Base-by-base conservation (phyloP, 2,329 filamentous ascomycete species). In the Scortechinia acanthostroma region DNA sequence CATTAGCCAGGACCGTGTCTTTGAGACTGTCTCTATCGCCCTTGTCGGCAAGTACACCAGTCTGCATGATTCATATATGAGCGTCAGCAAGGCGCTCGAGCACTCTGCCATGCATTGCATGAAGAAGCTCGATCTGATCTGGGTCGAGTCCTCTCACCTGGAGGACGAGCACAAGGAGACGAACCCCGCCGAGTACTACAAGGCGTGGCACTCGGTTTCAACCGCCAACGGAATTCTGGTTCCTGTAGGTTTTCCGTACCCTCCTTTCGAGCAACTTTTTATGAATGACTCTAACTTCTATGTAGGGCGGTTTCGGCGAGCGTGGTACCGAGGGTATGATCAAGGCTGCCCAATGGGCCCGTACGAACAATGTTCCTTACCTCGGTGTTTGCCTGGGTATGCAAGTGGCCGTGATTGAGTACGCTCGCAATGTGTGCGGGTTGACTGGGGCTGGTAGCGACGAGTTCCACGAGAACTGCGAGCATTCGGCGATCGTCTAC, bases 321-420 rank as follows among this genome's bases (percentile, higher is more conserved):
- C 76, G 93, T 53, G 91, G 89, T 47, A 89, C 81, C 0, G 84
- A 91, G 59, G 93, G 93, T 50, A 97, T 97, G 90, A 84, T 97
- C 56, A 71, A 80, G 46, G 87, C 86, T 2, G 85, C 86, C n/a
- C 84, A 83, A 51, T 96, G 87, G 83, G 91, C 91, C 2, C 83
- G 93, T 46, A 84, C 86, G 52, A 83, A 89, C 55, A 83, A 85
- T 50, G 78, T 78, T 3, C 90, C 90, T 1, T 96, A 86, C 66
- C 74, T 97, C 1, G 93, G 93, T 48, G 86, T 97, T 50, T 96
- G 91, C 60, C 71, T 96, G 19, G 90, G 90, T 47, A 89, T 95
- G 83, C 93, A 97, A 62, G 77, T 95, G 42, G 90, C 91, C 17
- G 89, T 95, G 42, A 86, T 96, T 53, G 91, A 97, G 63, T 88